Evolutionary conservation across 805 yeast species (phyloP).

Genomic region (Komagataella phaffii): DNA sequence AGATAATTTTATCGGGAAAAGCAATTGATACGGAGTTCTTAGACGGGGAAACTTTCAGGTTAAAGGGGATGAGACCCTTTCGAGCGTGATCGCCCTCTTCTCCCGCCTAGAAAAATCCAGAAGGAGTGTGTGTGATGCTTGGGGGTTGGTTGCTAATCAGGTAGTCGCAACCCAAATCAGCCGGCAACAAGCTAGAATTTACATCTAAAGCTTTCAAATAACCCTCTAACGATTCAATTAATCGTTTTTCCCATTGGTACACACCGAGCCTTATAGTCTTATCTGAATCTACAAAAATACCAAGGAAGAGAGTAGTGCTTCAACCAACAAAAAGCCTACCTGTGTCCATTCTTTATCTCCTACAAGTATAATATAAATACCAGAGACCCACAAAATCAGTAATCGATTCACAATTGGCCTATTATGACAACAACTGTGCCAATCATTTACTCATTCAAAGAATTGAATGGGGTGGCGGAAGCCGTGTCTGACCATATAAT

Average conservation of each 20-base stretch:
- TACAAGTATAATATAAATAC: not conserved
- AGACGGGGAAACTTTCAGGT: not conserved
- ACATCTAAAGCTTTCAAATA: no score
- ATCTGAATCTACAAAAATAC: not conserved
- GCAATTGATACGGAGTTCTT: not conserved
- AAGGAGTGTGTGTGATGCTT: not conserved
- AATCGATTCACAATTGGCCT: not conserved
- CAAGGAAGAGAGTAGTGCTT: not conserved
- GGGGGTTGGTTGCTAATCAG: not conserved
- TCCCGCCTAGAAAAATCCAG: not conserved
- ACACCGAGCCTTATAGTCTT: not conserved
- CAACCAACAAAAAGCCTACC: not conserved
- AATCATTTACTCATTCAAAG: slow-evolving; percentile 83
- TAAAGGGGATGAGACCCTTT: not conserved
- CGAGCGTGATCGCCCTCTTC: not conserved
- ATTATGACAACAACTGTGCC: slow-evolving; percentile 89
- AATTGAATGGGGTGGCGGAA: slow-evolving; percentile 80
- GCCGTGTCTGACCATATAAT: slow-evolving; percentile 95
- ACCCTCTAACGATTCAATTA: not conserved
- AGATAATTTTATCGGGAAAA: not conserved
- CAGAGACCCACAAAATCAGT: not conserved
- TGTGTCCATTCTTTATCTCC: not conserved
- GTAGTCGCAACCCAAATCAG: not conserved
- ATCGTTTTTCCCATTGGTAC: no score
- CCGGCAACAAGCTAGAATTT: not conserved